These are phyloP conservation scores for Pseudonectria foliicola DNA, from an alignment of 2,329 filamentous ascomycete species.

Conservation along the genomic window DNA sequence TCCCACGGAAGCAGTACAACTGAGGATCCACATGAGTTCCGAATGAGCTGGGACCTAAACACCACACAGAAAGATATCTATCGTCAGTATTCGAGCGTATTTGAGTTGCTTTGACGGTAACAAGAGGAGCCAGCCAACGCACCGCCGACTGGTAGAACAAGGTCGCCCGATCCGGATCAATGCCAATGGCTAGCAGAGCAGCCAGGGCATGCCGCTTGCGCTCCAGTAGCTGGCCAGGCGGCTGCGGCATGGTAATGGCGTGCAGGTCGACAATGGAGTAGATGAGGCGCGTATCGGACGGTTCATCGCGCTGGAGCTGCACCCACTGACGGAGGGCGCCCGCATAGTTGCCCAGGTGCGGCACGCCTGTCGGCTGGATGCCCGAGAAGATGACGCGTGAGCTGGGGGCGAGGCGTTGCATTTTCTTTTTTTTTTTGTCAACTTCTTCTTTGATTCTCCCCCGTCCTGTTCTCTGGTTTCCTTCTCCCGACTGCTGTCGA, in stretches of 20 bases:
- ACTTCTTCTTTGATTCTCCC: too few relatives aligned
- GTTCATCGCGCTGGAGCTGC: slow-evolving; percentile 58
- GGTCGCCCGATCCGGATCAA: slow-evolving; percentile 67
- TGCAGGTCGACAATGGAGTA: slow-evolving; percentile 93
- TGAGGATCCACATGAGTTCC: slow-evolving; percentile 95
- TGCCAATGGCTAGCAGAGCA: slow-evolving; percentile 72
- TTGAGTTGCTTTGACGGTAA: too few relatives aligned
- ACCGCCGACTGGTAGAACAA: slow-evolving; percentile 81
- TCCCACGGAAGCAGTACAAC: slow-evolving; percentile 83
- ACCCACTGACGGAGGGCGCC: slow-evolving; percentile 87
- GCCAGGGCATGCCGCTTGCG: slow-evolving; percentile 71
- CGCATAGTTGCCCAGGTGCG: slow-evolving; percentile 92
- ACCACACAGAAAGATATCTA: too few relatives aligned
- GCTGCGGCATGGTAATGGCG: slow-evolving; percentile 75
- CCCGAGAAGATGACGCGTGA: slow-evolving; percentile 74
- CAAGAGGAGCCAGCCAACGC: slow-evolving; percentile 23
- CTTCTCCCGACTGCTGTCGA: too few relatives aligned
- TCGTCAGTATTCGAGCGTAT: too few relatives aligned
- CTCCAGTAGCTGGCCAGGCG: slow-evolving; percentile 51
- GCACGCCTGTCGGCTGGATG: slow-evolving; percentile 91
- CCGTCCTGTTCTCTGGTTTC: too few relatives aligned
- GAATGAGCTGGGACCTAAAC: slow-evolving; percentile 65
- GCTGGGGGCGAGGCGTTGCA: slow-evolving; percentile 1
- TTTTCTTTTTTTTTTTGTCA: slow-evolving; percentile 1
- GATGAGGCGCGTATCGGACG: slow-evolving; percentile 53